These are phyloP conservation scores for Pichia paraexigua DNA, from an alignment of 805 yeast genomes.

Conservation along the genomic window DNA sequence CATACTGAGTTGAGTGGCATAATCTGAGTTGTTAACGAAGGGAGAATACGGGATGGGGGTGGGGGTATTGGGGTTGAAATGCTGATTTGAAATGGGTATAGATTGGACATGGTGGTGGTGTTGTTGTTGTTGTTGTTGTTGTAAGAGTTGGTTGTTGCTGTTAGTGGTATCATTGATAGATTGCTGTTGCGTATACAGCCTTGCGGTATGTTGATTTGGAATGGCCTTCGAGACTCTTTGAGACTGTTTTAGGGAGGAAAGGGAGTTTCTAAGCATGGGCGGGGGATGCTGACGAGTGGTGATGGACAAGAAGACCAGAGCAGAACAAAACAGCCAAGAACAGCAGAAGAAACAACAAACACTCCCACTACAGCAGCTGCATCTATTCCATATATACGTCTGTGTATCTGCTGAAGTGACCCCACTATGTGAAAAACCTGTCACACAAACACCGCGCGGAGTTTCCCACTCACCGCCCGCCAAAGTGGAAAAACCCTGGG, in stretches of 20 bases:
- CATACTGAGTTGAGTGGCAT: slow-evolving; percentile 5
- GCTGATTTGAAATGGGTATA: neutral
- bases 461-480: neutral
- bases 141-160: slow-evolving; percentile 35
- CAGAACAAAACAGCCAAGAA: no score
- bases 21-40: neutral
- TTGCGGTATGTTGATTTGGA: neutral
- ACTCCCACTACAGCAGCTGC: no score
- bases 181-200: slow-evolving; percentile 1
- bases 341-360: no score
- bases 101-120: slow-evolving; percentile 22
- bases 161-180: slow-evolving; percentile 34
- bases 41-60: neutral
- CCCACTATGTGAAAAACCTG: neutral
- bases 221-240: neutral
- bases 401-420: neutral
- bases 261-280: neutral
- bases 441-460: neutral
- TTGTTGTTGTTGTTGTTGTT: slow-evolving; percentile 33
- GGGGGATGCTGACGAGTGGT: no score
- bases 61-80: neutral
- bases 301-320: no score
- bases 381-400: no score
- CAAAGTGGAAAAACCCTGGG: neutral
- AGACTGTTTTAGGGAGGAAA: neutral